Percentiles rank a stretch among this genome's conserved stretches.
These are phyloP conservation scores for Zizania palustris DNA, from an alignment of 202 grass and related monocot species.

Conservation along the genomic window DNA sequence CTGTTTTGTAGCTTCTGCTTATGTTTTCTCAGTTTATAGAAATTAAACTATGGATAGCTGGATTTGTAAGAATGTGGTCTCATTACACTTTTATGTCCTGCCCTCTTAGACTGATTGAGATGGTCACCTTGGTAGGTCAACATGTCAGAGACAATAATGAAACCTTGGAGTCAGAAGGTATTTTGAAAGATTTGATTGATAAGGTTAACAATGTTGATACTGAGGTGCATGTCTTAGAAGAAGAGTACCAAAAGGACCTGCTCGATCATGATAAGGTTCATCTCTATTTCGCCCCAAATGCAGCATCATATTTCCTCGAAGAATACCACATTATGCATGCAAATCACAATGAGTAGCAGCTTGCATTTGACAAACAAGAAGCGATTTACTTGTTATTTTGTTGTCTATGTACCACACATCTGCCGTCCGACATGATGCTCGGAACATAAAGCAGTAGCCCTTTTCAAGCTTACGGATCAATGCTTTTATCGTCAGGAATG, in stretches of 20 bases:
- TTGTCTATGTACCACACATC: background rate
- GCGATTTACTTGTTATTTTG: background rate
- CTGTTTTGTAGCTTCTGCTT: constrained; percentile 1
- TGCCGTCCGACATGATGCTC: background rate
- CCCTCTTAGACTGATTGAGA: constrained; percentile 33
- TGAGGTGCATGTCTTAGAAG: constrained; percentile 60
- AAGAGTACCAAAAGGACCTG: constrained; percentile 61
- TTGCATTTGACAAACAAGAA: background rate
- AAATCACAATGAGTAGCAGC: background rate
- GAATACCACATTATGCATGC: background rate
- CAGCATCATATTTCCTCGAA: background rate
- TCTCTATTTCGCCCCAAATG: background rate
- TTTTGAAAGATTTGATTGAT: constrained; percentile 48
- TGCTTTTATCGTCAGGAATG: constrained; percentile 30
- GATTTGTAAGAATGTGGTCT: background rate
- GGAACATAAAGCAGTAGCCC: background rate
- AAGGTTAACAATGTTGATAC: constrained; percentile 41
- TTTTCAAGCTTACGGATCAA: constrained; percentile 1
- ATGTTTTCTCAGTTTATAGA: background rate
- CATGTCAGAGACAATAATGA: background rate
- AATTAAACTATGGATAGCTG: constrained; percentile 5
- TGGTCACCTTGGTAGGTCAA: constrained; percentile 44
- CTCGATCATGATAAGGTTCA: constrained; percentile 51
- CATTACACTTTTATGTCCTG: background rate
- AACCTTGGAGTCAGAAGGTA: constrained; percentile 44